These are phyloP conservation scores for Trametes sanguinea DNA, from an alignment of 768 basidiomycete species.

Conservation along the genomic window DNA sequence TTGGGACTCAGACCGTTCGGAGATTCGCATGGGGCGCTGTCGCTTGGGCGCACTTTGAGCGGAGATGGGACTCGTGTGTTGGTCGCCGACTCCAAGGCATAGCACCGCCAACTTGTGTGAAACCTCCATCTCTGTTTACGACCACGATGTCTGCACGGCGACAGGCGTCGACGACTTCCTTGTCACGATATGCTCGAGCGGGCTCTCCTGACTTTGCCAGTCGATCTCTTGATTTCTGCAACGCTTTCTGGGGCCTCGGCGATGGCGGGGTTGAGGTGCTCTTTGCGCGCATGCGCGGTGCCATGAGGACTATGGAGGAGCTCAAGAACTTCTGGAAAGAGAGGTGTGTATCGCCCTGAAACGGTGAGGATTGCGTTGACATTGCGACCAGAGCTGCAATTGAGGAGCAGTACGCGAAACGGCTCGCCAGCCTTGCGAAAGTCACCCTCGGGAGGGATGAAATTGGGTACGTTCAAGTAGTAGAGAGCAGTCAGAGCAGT, in stretches of 20 bases:
- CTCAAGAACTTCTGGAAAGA: constrained; percentile 90
- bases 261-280: constrained; percentile 92
- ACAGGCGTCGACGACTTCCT: constrained; percentile 80
- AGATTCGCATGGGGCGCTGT: not conserved
- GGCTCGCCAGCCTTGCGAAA: constrained; percentile 78
- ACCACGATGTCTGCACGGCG: constrained; percentile 67
- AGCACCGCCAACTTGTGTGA: constrained; percentile 3
- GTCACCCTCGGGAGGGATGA: constrained; percentile 81
- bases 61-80: constrained; percentile 1
- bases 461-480: constrained; percentile 70
- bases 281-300: constrained; percentile 86
- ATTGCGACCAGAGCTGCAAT: constrained; percentile 65
- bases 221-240: constrained; percentile 86
- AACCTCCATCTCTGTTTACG: constrained; percentile 8
- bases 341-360: constrained; percentile 54
- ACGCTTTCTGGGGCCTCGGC: constrained; percentile 90
- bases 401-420: constrained; percentile 95
- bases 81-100: constrained; percentile 1
- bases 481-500: not conserved
- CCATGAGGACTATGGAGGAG: constrained; percentile 85
- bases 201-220: constrained; percentile 49
- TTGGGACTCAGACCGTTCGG: not conserved
- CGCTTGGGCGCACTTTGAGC: not conserved
- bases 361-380: not conserved
- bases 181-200: constrained; percentile 66